phyloP scores from a whole-genome alignment of 2,329 filamentous ascomycete genomes.

The Hypomyces perniciosus region DNA sequence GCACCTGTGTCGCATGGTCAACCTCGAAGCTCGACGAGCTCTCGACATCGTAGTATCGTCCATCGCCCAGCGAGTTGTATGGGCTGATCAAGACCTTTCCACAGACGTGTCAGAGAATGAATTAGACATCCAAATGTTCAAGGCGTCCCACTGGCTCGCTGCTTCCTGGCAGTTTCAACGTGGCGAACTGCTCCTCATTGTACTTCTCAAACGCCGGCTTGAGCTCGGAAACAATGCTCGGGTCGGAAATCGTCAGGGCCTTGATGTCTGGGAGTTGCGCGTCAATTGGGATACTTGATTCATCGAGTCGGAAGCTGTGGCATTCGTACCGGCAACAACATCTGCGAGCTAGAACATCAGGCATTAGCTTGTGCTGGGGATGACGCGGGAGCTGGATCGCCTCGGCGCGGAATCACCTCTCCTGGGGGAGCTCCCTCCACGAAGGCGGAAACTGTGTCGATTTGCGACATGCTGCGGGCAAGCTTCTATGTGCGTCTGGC shows the following conservation, averaged over 20 bases:
- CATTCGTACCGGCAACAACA: slow-evolving; percentile 69
- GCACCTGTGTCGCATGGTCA: slow-evolving; percentile 73
- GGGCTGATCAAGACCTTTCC: slow-evolving; percentile 72
- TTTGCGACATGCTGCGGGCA: slow-evolving; percentile 28
- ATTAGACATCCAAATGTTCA: neutral
- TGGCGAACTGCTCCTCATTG: slow-evolving; percentile 90
- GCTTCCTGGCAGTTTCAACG: slow-evolving; percentile 82
- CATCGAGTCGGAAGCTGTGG: neutral
- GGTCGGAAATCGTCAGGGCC: slow-evolving; percentile 65
- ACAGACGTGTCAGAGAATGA: neutral
- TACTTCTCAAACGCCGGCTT: slow-evolving; percentile 85
- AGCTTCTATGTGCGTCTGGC: neutral
- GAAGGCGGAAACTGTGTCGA: slow-evolving; percentile 65
- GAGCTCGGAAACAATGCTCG: slow-evolving; percentile 63
- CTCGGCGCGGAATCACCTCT: slow-evolving; percentile 55
- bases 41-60: slow-evolving; percentile 85
- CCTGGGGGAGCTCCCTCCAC: slow-evolving; percentile 91
- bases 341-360: slow-evolving; percentile 63
- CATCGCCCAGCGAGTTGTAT: slow-evolving; percentile 74
- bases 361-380: slow-evolving; percentile 24
- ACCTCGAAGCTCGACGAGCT: slow-evolving; percentile 84
- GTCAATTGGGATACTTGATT: slow-evolving; percentile 16
- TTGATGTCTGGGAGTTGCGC: slow-evolving; percentile 67
- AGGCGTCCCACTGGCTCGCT: slow-evolving; percentile 47
- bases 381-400: slow-evolving; percentile 14